Evolutionary conservation across 1,139 yeast species (phyloP).

Genomic region (Suhomyces bokatorum): DNA sequence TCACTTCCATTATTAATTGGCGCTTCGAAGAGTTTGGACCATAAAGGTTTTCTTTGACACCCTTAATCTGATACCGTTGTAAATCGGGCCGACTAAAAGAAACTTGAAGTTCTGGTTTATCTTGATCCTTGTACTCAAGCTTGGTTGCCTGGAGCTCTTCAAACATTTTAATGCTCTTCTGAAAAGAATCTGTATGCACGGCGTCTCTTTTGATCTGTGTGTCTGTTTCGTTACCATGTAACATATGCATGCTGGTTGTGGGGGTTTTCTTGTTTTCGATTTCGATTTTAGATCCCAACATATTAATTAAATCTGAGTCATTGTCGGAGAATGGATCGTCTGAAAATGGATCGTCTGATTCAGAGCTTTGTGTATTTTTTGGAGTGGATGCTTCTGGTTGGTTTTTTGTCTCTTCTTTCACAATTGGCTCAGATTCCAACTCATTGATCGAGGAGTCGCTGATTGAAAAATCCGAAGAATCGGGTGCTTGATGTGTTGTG

Average conservation of each 20-base stretch:
- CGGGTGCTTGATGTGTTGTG: not conserved
- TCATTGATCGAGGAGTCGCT: not conserved
- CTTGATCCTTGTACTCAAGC: slow-evolving; percentile 14
- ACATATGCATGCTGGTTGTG: not conserved
- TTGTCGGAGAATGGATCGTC: slow-evolving; percentile 38
- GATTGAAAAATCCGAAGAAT: not conserved
- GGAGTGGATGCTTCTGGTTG: not conserved
- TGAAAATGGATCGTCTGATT: slow-evolving; percentile 32
- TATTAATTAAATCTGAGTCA: slow-evolving; percentile 17
- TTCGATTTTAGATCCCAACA: slow-evolving; percentile 1
- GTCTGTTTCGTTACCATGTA: not conserved
- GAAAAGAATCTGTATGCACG: slow-evolving; percentile 29
- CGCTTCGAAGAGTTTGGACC: slow-evolving; percentile 18
- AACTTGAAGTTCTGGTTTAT: slow-evolving; percentile 37
- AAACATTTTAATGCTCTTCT: slow-evolving; percentile 27
- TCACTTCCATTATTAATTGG: slow-evolving; percentile 54
- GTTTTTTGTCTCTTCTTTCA: too few relatives aligned
- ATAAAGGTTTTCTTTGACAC: slow-evolving; percentile 35
- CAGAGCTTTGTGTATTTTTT: not conserved
- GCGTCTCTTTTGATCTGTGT: slow-evolving; percentile 18
- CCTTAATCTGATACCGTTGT: slow-evolving; percentile 50
- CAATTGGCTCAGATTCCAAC: not conserved
- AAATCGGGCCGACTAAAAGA: slow-evolving; percentile 49
- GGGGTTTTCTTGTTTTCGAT: not conserved
- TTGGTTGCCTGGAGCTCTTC: slow-evolving; percentile 20